Evolutionary conservation across 1,139 yeast genomes (phyloP), one percentile per base, ranked within the genome.

Genomic region (Debaryomyces nepalensis): DNA sequence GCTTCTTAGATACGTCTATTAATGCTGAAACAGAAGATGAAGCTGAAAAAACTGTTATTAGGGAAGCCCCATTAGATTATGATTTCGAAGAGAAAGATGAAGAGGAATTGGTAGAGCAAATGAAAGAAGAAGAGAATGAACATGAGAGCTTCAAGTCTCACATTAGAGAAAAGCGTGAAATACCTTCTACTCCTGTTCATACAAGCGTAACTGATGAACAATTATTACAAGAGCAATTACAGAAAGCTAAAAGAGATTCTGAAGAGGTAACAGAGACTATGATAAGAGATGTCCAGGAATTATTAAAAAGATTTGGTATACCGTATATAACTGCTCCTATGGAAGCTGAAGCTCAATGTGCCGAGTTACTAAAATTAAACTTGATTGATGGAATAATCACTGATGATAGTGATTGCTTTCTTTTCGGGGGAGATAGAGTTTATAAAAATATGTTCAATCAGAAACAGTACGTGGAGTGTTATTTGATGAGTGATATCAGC

Each of bases 331-430:
- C 97, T 0, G 97, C 98, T 0, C 98, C 98, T 0, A 89, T 88
- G 89, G 99, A 93, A 64, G 99, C 99, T 1, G 99, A 93, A 67
- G 97, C 98, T 0, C 99, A 93, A 57, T 93, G 99, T 64, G 97
- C 97, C 0, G 88, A 84, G 51, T 66, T 93, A 8, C 64, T 80
- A 38, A 63, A 65, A 19, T 61, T 89, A 12, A 79, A 79, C 0
- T 70, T 93, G 18, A 97, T 93, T 2, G 99, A 95, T 62, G 99
- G 99, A 0, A 87, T 93, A 15, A 84, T 95, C 14, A 95, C 99
- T 0, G 99, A 95, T 61, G 99, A 95, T 70, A 88, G 97, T 53
- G 99, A 95, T 75, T 90, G 96, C 41, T 93, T 95, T 54, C 64
- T 95, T 33, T 95, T 95, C 69, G 99, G 98, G 0, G 97, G 97